Conservation (phyloP, 192 early-diverging fungal species). For the Umbelopsis vinacea region DNA sequence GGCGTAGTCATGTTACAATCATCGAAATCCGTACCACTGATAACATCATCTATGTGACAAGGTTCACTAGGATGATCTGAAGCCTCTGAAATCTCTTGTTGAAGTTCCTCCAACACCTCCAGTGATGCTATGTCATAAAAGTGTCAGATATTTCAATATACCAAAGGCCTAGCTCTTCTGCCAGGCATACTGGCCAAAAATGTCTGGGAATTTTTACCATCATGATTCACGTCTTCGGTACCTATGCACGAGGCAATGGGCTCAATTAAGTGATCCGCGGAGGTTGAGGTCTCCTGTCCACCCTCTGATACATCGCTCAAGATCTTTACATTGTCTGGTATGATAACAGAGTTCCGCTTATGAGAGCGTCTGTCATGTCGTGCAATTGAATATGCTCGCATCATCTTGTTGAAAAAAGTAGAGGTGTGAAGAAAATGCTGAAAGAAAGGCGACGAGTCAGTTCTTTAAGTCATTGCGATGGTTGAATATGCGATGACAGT, state of each 20-base stretch:
- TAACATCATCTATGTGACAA: too few species aligned
- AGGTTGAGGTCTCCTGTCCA: too few species aligned
- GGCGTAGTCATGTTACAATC: too few species aligned
- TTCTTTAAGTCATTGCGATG: not conserved
- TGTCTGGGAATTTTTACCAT: not conserved
- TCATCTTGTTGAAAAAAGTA: not conserved
- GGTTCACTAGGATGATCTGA: too few species aligned
- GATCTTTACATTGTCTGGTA: not conserved
- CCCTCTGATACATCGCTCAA: too few species aligned
- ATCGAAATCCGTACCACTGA: too few species aligned
- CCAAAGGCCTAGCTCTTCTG: too few species aligned
- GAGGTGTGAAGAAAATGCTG: not conserved
- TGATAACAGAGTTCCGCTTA: not conserved
- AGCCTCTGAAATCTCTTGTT: too few species aligned
- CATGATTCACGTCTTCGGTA: not conserved
- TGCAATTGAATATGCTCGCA: slow-evolving; percentile 19
- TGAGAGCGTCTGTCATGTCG: not conserved
- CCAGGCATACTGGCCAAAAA: too few species aligned
- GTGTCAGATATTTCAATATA: too few species aligned
- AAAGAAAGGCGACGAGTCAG: not conserved
- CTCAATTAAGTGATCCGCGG: not conserved
- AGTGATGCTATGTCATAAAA: too few species aligned
- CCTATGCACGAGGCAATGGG: not conserved
- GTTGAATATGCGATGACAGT: not conserved
- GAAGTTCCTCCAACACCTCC: too few species aligned